phyloP scores from a whole-genome alignment of 2,329 filamentous ascomycete genomes.

The Penicillium rolfsii region DNA sequence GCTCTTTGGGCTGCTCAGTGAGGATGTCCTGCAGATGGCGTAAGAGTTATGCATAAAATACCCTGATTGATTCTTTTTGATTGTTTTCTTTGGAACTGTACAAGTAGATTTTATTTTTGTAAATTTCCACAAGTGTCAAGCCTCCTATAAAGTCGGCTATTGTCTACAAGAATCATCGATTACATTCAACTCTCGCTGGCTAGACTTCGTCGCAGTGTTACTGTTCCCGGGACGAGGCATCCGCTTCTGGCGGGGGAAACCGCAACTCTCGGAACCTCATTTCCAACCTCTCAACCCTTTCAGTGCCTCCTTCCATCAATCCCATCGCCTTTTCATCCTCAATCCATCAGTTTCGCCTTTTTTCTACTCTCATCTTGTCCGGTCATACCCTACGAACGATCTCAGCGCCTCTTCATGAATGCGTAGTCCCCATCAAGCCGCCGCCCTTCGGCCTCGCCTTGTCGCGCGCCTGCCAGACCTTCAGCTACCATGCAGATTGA shows the following conservation, averaged over 20 bases:
- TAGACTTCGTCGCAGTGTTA: conserved; percentile 2
- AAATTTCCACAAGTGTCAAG: background rate
- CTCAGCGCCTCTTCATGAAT: conserved; percentile 42
- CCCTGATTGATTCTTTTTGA: background rate
- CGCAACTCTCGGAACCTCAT: conserved; percentile 30
- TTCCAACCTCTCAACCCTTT: conserved; percentile 33
- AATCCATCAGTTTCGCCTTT: conserved; percentile 15
- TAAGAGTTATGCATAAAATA: conserved; percentile 30
- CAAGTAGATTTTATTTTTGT: background rate
- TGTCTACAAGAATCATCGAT: too few species aligned
- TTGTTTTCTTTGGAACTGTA: background rate
- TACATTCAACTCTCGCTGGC: background rate
- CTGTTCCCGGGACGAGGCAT: conserved; percentile 20
- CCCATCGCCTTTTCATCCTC: conserved; percentile 31
- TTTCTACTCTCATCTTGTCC: conserved; percentile 18
- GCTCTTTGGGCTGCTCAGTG: conserved; percentile 64
- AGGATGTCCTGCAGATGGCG: conserved; percentile 63
- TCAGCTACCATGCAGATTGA: conserved; percentile 49
- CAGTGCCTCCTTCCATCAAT: conserved; percentile 25
- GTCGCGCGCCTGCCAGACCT: conserved; percentile 39
- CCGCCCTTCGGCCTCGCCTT: conserved; percentile 47
- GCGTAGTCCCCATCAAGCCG: conserved; percentile 36
- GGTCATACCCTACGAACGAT: conserved; percentile 14
- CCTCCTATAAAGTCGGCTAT: background rate
- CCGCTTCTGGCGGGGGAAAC: conserved; percentile 36